Conservation (phyloP, 2,329 filamentous ascomycete species). For the Microsporum canis region DNA sequence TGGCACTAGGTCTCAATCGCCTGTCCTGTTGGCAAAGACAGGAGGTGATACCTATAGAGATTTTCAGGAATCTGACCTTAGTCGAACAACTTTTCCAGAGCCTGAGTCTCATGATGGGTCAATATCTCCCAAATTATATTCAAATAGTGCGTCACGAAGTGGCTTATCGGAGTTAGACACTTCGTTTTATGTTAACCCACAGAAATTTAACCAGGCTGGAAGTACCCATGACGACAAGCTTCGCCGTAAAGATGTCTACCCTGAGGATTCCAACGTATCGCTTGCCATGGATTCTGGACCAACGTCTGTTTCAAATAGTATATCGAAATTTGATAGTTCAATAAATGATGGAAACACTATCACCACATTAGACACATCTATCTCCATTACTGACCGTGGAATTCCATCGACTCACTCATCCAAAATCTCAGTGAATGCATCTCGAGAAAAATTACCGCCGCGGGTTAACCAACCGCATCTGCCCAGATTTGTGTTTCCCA, state of each 20-base stretch:
- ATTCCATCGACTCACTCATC: conserved; percentile 19
- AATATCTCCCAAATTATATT: neutral
- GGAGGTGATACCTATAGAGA: neutral
- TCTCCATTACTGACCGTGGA: conserved; percentile 25
- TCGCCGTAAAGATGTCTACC: conserved; percentile 25
- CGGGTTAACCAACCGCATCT: conserved; percentile 37
- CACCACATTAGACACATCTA: conserved; percentile 20
- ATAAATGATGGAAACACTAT: conserved; percentile 23
- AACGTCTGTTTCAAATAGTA: conserved; percentile 22
- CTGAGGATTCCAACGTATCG: conserved; percentile 24
- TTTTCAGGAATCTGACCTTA: neutral
- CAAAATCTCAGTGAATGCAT: conserved; percentile 19
- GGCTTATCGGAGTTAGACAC: conserved; percentile 21
- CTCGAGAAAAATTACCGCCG: conserved; percentile 26
- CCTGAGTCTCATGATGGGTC: neutral
- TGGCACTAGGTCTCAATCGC: conserved; percentile 23
- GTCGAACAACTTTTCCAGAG: neutral
- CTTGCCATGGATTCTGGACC: conserved; percentile 21
- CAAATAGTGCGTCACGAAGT: conserved; percentile 18
- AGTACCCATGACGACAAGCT: conserved; percentile 15
- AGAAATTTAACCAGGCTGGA: conserved; percentile 22
- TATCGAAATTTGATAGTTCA: conserved; percentile 20
- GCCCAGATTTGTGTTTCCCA: conserved; percentile 34
- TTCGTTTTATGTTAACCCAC: conserved; percentile 16
- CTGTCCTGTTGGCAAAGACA: conserved; percentile 22